A percentile compares a stretch with the other conserved stretches of the same genome.
Conservation (phyloP, 495 filamentous ascomycete species). For the Penicillium goetzii region DNA sequence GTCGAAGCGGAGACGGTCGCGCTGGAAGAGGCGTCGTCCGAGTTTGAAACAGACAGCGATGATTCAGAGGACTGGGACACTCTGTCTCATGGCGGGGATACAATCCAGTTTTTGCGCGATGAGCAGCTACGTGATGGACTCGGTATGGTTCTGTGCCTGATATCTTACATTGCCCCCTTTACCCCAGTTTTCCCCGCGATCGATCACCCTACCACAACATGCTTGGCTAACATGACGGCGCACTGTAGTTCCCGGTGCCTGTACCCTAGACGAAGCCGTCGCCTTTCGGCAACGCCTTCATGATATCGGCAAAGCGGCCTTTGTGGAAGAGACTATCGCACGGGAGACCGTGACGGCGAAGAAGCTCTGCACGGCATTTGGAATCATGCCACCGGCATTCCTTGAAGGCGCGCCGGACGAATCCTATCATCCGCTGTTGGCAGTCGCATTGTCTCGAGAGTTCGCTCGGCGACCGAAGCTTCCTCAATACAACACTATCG, state of each 20-base stretch:
- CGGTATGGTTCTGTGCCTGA: conserved; percentile 35
- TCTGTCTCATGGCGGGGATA: conserved; percentile 69
- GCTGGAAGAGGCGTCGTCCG: conserved; percentile 36
- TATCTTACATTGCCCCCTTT: conserved; percentile 18
- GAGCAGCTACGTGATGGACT: conserved; percentile 62
- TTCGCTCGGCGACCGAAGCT: conserved; percentile 81
- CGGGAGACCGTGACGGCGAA: conserved; percentile 70
- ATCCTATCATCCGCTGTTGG: conserved; percentile 74
- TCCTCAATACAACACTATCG: conserved; percentile 77
- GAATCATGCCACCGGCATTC: conserved; percentile 74
- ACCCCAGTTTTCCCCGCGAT: conserved; percentile 35
- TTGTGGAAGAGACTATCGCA: conserved; percentile 73
- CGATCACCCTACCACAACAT: conserved; percentile 20
- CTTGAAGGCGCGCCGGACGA: conserved; percentile 74
- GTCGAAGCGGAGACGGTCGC: conserved; percentile 34
- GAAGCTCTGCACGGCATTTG: conserved; percentile 92
- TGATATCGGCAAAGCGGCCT: conserved; percentile 72
- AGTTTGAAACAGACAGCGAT: conserved; percentile 62
- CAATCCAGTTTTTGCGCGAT: conserved; percentile 64
- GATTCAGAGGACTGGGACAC: conserved; percentile 70
- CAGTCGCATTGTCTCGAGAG: conserved; percentile 79
- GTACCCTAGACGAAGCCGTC: conserved; percentile 73
- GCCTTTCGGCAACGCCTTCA: conserved; percentile 70
- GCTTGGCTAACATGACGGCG: conserved; percentile 20
- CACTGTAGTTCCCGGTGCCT: conserved; percentile 58